Base-by-base conservation (phyloP, 2,329 filamentous ascomycete species). In the Penicillium freii region DNA sequence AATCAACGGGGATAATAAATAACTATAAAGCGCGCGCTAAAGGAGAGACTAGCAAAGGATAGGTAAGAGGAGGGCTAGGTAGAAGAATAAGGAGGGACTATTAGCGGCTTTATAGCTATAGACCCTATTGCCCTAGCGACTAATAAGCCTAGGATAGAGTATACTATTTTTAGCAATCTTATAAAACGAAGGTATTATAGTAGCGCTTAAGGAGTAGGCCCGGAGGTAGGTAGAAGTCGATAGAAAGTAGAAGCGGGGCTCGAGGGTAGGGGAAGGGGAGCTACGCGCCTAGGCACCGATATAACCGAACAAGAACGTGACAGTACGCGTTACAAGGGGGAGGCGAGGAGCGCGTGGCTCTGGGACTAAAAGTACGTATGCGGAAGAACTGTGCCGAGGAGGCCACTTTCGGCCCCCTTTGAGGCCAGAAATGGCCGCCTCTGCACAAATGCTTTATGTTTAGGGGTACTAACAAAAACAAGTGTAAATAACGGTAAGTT, bases 401-500 rank as follows among this genome's bases (percentile, higher is more conserved):
- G 42, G 55, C 60, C 58, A 60, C 44, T 58, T 57, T 51, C 53
- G 48, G 60, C 60, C 31, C 50, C 51, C 27, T 52, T 52, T 47
- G 47, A 55, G 6, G 58, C 57, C 45, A 56, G 59, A 56, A 54
- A 31, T 46, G 51, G 56, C 59, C 44, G 56, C 40, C 59, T 56
- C 56, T 45, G 52, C 52, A 61, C 48, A 61, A 61, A 61, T 61
- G 56, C 9, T 49, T 49, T 49, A 56, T 61, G 51, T 61, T 58
- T 42, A 51, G 23, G 23, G 4, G 23, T 23, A 23, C 3, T 23
- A 23, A 23, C n/a, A n/a, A n/a, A n/a, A n/a, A n/a, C n/a, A n/a
- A n/a, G n/a, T n/a, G n/a, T n/a, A n/a, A n/a, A n/a, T n/a, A n/a
- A n/a, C n/a, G n/a, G n/a, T n/a, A n/a, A n/a, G n/a, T n/a, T n/a